Base-by-base conservation (phyloP, 768 basidiomycete species). In the Lentinula sp. region DNA sequence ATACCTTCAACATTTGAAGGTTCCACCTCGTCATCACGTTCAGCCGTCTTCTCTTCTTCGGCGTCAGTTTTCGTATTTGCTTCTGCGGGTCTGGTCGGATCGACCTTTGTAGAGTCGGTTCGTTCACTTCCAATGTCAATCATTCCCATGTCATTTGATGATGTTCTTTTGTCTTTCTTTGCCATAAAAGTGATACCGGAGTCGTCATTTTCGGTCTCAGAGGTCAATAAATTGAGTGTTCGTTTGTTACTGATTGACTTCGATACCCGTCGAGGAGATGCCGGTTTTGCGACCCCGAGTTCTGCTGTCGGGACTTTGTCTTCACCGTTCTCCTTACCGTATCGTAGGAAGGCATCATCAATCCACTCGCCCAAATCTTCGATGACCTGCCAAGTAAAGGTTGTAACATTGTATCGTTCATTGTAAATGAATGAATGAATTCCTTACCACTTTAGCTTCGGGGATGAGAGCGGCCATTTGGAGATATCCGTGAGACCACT, bases 401-500 rank as follows among this genome's bases (percentile, higher is more conserved):
- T 16, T 39, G 18, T 28, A 53, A 16, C 16, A 11, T 34, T 34
- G 10, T 53, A 34, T 53, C 51, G 18, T 34, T 16, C 9, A 53
- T 34, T n/a, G 13, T 5, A 32, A 45, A 35, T 45, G 2, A 51
- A 35, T 45, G 2, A 51, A n/a, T 40, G 15, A 5, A n/a, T 49
- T 53, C 67, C 80, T 66, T 68, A 80, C 82, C 60, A 81, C 83
- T 68, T 80, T 84, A 15, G 91, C 93, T 67, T 95, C 94, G 45
- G 74, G 76, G 85, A 99, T 91, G 66, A 98, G 72, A 23, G 84
- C 76, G 42, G 89, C 82, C 96, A 99, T 99, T 77, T 97, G 96
- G 67, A 96, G 80, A 76, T 94, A 98, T 40, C 94, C 96, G 72
- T 97, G 95, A 67, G 92, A 93, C 97, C 95, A 98, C 52, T 95